Evolutionary conservation across 2,329 filamentous ascomycete species (phyloP), one percentile per base, ranked within the genome.

Genomic region (Calycina herbarum): DNA sequence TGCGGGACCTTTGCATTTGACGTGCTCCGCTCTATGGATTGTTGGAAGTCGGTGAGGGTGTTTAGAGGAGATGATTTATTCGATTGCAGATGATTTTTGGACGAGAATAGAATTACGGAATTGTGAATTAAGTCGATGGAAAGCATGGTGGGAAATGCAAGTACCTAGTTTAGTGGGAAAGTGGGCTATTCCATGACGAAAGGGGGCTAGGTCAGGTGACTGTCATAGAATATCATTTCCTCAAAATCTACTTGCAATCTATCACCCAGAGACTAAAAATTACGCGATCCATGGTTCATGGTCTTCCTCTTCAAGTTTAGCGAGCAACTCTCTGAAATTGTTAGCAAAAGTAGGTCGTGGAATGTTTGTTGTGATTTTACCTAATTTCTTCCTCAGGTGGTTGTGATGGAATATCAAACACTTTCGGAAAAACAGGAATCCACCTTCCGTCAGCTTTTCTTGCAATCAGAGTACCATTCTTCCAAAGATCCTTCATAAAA

Each of bases 361-460:
- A 20, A 20, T 20, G 20, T 20, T 20, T 20, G 20, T 20, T 20
- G 20, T 20, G 20, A 20, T 20, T 20, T 20, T 20, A 20, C 20
- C 20, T 20, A 20, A 20, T 20, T 20, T 20, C 20, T 20, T 20
- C 20, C 20, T 20, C 20, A 20, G 20, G 20, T 20, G 20, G 20
- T 20, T 20, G 20, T 20, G 20, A 20, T 20, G 20, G 20, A 20
- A 20, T 20, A 20, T 20, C 20, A 20, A 20, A 20, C 20, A 20
- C 20, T 61, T 35, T 57, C n/a, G 27, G 56, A n/a, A 57, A 31
- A n/a, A 57, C 56, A n/a, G 56, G 56, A 57, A 33, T 35, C 56
- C 56, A 57, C 8, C 8, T 1, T 5, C 6, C 27, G 5, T 57
- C 56, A 1, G n/a, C n/a, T n/a, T n/a, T 35, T 13, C 13, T 33